These are phyloP conservation scores for Paecilomyces dactylethromorphus DNA, from an alignment of 2,329 filamentous ascomycete species.

Conservation along the genomic window DNA sequence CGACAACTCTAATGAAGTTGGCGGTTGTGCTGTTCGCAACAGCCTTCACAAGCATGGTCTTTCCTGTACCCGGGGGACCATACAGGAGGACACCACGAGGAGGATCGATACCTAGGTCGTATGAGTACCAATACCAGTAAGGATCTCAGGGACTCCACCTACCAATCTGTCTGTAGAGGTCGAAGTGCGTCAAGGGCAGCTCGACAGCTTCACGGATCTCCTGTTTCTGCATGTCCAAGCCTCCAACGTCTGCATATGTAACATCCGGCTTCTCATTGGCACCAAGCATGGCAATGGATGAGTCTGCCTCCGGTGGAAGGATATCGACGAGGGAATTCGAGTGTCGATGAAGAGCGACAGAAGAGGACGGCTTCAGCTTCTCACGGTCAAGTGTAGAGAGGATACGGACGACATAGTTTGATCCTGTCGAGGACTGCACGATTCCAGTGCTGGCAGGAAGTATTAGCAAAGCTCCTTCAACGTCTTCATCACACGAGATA, in stretches of 20 bases:
- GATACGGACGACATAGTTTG: conserved; percentile 98
- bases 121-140: conserved; percentile 11
- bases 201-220: conserved; percentile 98
- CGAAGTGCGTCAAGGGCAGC: conserved; percentile 92
- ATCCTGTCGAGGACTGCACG: conserved; percentile 95
- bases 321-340: conserved; percentile 98
- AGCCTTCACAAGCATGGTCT: conserved; percentile 97
- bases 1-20: conserved; percentile 96
- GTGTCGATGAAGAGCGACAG: conserved; percentile 94
- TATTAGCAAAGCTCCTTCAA: conserved; percentile 6
- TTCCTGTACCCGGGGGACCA: conserved; percentile 90
- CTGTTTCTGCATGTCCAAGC: conserved; percentile 99
- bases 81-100: conserved; percentile 94
- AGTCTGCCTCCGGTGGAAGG: conserved; percentile 96
- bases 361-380: conserved; percentile 94
- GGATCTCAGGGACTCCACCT: conserved; percentile 7
- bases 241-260: conserved; percentile 95
- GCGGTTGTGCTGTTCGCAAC: conserved; percentile 97
- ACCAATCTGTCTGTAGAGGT: conserved; percentile 98
- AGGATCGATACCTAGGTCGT: conserved; percentile 66
- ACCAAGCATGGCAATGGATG: conserved; percentile 96
- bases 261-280: conserved; percentile 97
- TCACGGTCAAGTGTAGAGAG: conserved; percentile 97
- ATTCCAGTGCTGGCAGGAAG: conserved; percentile 70
- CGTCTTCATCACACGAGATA: conserved; percentile 6